Conservation (phyloP, 768 basidiomycete genomes). For the Tricholoma furcatifolium region DNA sequence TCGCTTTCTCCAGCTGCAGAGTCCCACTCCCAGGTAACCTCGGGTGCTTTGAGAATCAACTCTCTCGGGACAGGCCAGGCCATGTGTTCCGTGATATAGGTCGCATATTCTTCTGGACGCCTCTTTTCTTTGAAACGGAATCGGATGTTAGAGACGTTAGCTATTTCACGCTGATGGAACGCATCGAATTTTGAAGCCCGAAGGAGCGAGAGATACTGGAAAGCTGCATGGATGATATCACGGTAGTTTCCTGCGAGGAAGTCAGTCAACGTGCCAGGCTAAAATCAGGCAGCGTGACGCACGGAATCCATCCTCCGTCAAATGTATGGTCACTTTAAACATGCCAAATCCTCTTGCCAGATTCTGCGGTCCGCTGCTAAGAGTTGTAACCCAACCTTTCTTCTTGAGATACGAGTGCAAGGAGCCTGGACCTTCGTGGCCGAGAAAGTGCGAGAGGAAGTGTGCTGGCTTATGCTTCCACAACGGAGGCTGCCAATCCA, state of each 20-base stretch:
- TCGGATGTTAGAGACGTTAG: slow-evolving; percentile 64
- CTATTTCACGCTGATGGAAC: slow-evolving; percentile 78
- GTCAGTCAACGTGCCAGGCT: not conserved
- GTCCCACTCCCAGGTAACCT: slow-evolving; percentile 75
- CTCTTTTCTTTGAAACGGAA: slow-evolving; percentile 90
- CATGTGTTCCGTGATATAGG: slow-evolving; percentile 73
- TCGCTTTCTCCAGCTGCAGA: slow-evolving; percentile 45
- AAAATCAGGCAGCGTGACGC: slow-evolving; percentile 26
- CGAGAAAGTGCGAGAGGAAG: slow-evolving; percentile 79
- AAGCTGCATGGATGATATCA: slow-evolving; percentile 63
- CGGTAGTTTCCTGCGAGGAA: slow-evolving; percentile 65
- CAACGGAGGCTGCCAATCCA: slow-evolving; percentile 68
- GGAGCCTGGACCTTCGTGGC: slow-evolving; percentile 93
- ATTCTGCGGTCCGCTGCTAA: slow-evolving; percentile 68
- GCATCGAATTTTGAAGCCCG: slow-evolving; percentile 56
- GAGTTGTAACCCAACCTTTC: slow-evolving; percentile 80
- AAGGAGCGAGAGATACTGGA: slow-evolving; percentile 77
- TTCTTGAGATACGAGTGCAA: slow-evolving; percentile 87
- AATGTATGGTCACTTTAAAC: slow-evolving; percentile 78
- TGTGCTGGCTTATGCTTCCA: slow-evolving; percentile 79
- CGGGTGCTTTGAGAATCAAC: slow-evolving; percentile 67
- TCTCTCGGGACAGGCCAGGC: slow-evolving; percentile 81
- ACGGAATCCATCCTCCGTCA: slow-evolving; percentile 89
- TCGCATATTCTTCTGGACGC: slow-evolving; percentile 76
- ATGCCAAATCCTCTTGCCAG: slow-evolving; percentile 84